A percentile compares a stretch with the other conserved stretches of the same genome.
Evolutionary conservation across 768 basidiomycete genomes (phyloP).

Genomic region (Mycena leptocephala): DNA sequence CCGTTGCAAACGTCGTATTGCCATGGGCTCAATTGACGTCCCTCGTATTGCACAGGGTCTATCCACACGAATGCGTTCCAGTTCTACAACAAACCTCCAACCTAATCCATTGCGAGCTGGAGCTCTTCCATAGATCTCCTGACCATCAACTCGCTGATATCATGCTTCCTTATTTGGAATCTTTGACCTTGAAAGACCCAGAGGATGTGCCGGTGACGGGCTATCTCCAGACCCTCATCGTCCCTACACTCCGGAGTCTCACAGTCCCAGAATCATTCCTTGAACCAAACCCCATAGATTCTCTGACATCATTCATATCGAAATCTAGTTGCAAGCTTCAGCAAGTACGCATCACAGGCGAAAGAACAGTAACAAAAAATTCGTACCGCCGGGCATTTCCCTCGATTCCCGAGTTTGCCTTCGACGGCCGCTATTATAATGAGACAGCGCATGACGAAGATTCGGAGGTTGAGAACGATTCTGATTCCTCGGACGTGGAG

Average conservation of each 20-base stretch:
- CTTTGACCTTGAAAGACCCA: not conserved
- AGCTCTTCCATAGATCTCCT: not conserved
- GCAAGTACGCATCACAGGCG: not conserved
- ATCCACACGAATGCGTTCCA: not conserved
- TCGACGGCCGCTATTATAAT: too few relatives aligned
- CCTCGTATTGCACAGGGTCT: not conserved
- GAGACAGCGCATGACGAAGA: too few relatives aligned
- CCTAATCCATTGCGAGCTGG: not conserved
- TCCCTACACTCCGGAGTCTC: not conserved
- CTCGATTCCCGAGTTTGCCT: not conserved
- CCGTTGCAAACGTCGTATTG: not conserved
- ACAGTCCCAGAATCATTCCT: not conserved
- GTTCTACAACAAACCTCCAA: not conserved
- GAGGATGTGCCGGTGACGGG: not conserved
- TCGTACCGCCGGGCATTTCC: not conserved
- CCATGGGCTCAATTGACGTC: not conserved
- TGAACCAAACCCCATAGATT: not conserved
- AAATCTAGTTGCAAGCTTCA: not conserved
- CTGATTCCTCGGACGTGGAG: not conserved
- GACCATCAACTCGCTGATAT: not conserved
- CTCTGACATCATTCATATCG: not conserved
- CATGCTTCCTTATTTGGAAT: not conserved
- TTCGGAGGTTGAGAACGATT: too few relatives aligned
- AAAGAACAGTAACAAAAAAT: not conserved
- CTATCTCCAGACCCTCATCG: not conserved